Evolutionary conservation across 371 early-diverging fungal genomes (phyloP).

Genomic region (Sporodiniella umbellata): DNA sequence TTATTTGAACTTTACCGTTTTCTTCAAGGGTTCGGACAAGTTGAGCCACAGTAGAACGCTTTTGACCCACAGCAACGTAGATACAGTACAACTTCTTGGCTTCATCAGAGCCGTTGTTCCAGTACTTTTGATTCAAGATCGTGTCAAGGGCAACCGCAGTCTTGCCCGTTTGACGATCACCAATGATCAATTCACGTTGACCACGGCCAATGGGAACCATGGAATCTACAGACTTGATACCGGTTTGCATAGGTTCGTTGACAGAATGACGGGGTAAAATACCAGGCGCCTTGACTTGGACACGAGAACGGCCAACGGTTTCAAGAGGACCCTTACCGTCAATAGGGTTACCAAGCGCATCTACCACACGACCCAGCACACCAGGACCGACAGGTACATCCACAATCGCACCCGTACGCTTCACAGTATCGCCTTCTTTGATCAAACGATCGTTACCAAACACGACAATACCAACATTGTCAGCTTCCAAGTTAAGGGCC

Average conservation of each 20-base stretch:
- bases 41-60: slow-evolving; percentile 96
- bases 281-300: slow-evolving; percentile 96
- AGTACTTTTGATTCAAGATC: slow-evolving; percentile 94
- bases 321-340: slow-evolving; percentile 96
- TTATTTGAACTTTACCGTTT: slow-evolving; percentile 54
- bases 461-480: slow-evolving; percentile 98
- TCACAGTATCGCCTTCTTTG: slow-evolving; percentile 93
- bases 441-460: slow-evolving; percentile 95
- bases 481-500: slow-evolving; percentile 96
- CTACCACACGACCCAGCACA: slow-evolving; percentile 94
- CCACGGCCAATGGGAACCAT: slow-evolving; percentile 98
- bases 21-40: slow-evolving; percentile 94
- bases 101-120: slow-evolving; percentile 62
- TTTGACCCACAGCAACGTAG: slow-evolving; percentile 95
- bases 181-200: slow-evolving; percentile 97
- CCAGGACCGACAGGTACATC: slow-evolving; percentile 93
- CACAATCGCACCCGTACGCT: slow-evolving; percentile 95
- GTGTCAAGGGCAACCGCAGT: slow-evolving; percentile 94
- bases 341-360: slow-evolving; percentile 96
- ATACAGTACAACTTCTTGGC: slow-evolving; percentile 80
- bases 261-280: slow-evolving; percentile 97
- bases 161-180: slow-evolving; percentile 98
- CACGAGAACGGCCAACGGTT: slow-evolving; percentile 79
- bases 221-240: slow-evolving; percentile 96
- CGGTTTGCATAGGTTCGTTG: slow-evolving; percentile 97